Percentiles rank a stretch among this genome's conserved stretches.
These are phyloP conservation scores for Tilletia walkeri DNA, from an alignment of 1,284 basidiomycete genomes.

Conservation along the genomic window DNA sequence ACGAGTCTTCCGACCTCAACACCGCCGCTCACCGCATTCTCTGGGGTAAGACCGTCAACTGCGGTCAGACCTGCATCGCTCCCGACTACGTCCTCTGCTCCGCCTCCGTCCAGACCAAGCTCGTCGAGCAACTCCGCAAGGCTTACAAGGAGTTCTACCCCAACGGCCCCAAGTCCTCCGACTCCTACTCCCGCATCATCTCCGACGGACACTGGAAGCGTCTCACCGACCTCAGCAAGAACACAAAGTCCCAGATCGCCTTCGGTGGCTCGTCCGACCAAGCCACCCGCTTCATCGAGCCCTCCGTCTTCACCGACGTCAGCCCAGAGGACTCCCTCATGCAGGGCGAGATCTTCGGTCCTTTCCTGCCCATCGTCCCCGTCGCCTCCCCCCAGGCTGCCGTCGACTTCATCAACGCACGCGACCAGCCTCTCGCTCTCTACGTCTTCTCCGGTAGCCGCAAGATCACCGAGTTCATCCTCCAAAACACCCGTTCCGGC, in stretches of 20 bases:
- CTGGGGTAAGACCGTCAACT: conserved; percentile 75
- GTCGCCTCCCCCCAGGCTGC: conserved; percentile 60
- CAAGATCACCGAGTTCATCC: conserved; percentile 64
- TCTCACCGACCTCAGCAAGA: conserved; percentile 66
- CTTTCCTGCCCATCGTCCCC: conserved; percentile 72
- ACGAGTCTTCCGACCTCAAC: conserved; percentile 62
- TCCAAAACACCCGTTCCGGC: conserved; percentile 46
- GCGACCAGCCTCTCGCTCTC: conserved; percentile 72
- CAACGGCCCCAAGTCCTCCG: conserved; percentile 57
- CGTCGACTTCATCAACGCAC: conserved; percentile 53
- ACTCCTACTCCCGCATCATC: conserved; percentile 62
- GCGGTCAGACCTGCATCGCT: conserved; percentile 63
- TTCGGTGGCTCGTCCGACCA: conserved; percentile 70
- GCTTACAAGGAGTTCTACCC: conserved; percentile 58
- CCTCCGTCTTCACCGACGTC: conserved; percentile 68
- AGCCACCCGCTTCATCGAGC: conserved; percentile 65
- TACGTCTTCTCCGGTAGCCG: conserved; percentile 72
- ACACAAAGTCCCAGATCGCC: conserved; percentile 70
- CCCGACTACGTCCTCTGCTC: conserved; percentile 75
- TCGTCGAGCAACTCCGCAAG: conserved; percentile 66
- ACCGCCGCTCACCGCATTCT: conserved; percentile 63
- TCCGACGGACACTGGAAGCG: conserved; percentile 65
- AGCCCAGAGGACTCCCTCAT: conserved; percentile 62
- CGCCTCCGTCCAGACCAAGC: conserved; percentile 65
- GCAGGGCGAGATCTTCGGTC: conserved; percentile 75